These are phyloP conservation scores for Gymnopilus dilepis DNA, from an alignment of 768 basidiomycete species.

Conservation along the genomic window DNA sequence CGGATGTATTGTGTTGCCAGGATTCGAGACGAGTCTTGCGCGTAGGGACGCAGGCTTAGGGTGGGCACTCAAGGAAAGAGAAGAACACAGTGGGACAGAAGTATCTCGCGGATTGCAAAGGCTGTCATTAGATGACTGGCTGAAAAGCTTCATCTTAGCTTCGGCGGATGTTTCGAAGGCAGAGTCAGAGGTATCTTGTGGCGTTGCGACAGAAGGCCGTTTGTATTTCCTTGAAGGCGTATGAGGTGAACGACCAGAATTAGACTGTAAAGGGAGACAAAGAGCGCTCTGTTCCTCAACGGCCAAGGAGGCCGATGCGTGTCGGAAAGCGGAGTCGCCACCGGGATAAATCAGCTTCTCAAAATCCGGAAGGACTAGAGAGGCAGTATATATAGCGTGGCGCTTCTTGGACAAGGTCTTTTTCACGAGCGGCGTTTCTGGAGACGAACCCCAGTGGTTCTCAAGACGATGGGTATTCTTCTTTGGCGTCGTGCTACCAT, in stretches of 20 bases:
- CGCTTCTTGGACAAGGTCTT: conserved; percentile 33
- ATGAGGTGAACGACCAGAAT: not conserved
- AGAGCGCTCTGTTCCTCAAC: not conserved
- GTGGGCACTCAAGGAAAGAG: not conserved
- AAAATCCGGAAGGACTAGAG: conserved; percentile 32
- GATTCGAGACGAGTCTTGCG: not conserved
- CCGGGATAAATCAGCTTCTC: conserved; percentile 15
- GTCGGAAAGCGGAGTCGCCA: not conserved
- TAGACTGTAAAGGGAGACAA: not conserved
- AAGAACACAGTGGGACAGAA: not conserved
- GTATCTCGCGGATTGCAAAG: not conserved
- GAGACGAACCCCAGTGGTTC: conserved; percentile 9
- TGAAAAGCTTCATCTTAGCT: not conserved
- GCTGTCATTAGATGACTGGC: not conserved
- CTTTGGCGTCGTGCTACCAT: not conserved
- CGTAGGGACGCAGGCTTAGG: not conserved
- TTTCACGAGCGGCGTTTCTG: conserved; percentile 15
- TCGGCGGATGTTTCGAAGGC: not conserved
- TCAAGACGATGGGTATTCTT: not conserved
- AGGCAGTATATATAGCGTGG: conserved; percentile 44
- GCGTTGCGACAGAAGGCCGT: not conserved
- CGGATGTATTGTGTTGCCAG: conserved; percentile 28
- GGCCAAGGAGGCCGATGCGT: not conserved
- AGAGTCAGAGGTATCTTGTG: not conserved
- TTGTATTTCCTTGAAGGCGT: not conserved